These are phyloP conservation scores for Pyricularia sp. DNA, from an alignment of 2,329 filamentous ascomycete species.

Conservation along the genomic window DNA sequence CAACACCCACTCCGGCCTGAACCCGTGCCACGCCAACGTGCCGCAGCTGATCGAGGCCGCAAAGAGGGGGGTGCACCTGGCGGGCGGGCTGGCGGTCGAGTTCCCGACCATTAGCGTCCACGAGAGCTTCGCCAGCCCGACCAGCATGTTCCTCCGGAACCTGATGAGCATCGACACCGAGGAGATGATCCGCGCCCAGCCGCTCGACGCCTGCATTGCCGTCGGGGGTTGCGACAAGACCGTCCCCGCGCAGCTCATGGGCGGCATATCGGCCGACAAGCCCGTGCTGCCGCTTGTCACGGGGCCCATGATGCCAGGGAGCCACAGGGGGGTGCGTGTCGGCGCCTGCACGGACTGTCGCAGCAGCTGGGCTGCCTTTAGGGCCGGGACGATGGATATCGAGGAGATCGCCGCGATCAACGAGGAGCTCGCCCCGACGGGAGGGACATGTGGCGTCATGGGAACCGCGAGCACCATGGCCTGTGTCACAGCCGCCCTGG, in stretches of 20 bases:
- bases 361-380: constrained; percentile 62
- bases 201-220: constrained; percentile 57
- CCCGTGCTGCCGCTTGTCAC: constrained; percentile 60
- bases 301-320: constrained; percentile 66
- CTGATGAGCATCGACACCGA: constrained; percentile 75
- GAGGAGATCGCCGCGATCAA: constrained; percentile 64
- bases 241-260: constrained; percentile 66
- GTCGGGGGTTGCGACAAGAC: constrained; percentile 71
- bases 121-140: constrained; percentile 60
- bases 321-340: constrained; percentile 51
- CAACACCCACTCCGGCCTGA: constrained; percentile 65
- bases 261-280: constrained; percentile 65
- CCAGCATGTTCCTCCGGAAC: constrained; percentile 67
- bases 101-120: constrained; percentile 67
- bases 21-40: constrained; percentile 65
- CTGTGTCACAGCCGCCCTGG: constrained; percentile 71
- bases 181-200: constrained; percentile 67
- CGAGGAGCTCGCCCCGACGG: constrained; percentile 63
- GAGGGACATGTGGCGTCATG: constrained; percentile 84
- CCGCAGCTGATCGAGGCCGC: constrained; percentile 63
- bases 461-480: constrained; percentile 89
- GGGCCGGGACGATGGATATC: constrained; percentile 57
- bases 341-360: constrained; percentile 69
- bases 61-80: constrained; percentile 58
- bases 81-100: constrained; percentile 59